Conservation (phyloP, 768 basidiomycete species). For the Epithele typhae region DNA sequence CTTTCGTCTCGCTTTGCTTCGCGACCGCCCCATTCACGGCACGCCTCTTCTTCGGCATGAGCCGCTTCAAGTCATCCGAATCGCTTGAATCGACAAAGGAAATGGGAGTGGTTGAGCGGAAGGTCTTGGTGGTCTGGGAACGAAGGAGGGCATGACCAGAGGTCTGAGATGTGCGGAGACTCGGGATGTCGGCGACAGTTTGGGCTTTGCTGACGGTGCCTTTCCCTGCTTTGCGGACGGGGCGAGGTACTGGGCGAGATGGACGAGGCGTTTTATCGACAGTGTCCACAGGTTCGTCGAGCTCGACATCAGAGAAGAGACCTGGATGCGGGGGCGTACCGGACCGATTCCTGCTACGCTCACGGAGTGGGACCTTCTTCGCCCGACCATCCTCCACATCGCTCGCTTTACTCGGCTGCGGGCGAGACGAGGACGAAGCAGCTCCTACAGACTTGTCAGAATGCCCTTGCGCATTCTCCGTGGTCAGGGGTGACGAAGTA, state of each 20-base stretch:
- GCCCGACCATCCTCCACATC: neutral
- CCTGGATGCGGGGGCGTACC: neutral
- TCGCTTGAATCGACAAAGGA: neutral
- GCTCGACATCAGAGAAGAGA: too few species aligned
- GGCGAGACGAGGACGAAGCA: too few species aligned
- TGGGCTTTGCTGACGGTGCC: constrained; percentile 3
- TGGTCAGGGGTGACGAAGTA: too few species aligned
- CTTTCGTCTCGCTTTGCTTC: neutral
- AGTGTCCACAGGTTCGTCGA: too few species aligned
- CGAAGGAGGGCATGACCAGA: too few species aligned
- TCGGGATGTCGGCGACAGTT: constrained; percentile 3
- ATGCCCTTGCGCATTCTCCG: too few species aligned
- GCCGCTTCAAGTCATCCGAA: too few species aligned
- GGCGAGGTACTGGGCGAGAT: constrained; percentile 2
- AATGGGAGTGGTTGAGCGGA: too few species aligned
- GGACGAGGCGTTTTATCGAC: constrained; percentile 12
- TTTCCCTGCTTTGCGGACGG: constrained; percentile 1
- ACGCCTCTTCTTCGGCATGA: too few species aligned
- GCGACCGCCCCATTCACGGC: too few species aligned
- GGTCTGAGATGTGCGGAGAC: constrained; percentile 1
- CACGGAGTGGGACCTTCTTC: constrained; percentile 2
- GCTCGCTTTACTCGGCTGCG: too few species aligned
- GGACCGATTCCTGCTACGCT: constrained; percentile 10
- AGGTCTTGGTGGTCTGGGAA: constrained; percentile 2
- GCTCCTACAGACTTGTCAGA: too few species aligned